Evolutionary conservation across 129 eudicot genomes (phyloP).

Genomic region (Oenanthe sinensis): DNA sequence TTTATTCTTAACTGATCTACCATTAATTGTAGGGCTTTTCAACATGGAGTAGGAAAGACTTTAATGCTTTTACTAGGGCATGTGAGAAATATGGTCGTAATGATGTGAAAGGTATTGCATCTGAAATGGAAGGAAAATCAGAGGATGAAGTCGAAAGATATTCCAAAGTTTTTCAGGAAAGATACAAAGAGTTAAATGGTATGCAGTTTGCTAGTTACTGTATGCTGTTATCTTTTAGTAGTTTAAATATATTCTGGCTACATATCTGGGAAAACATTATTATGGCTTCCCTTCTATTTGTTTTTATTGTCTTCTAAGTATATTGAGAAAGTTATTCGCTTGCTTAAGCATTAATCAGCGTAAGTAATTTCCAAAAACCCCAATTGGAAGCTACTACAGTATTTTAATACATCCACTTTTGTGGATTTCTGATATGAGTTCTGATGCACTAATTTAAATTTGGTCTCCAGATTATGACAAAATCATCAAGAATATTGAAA

Average conservation of each 20-base stretch:
- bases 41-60: slow-evolving; percentile 88
- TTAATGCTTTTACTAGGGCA: slow-evolving; percentile 80
- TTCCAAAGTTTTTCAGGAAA: slow-evolving; percentile 73
- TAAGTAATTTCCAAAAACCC: not conserved
- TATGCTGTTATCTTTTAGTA: not conserved
- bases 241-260: not conserved
- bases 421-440: not conserved
- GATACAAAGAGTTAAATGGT: slow-evolving; percentile 93
- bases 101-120: slow-evolving; percentile 70
- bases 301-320: not conserved
- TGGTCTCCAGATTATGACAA: slow-evolving; percentile 72
- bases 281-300: not conserved
- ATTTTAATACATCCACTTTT: not conserved
- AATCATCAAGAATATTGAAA: slow-evolving; percentile 81
- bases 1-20: not conserved
- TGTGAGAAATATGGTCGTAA: slow-evolving; percentile 91
- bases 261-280: not conserved
- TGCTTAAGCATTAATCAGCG: not conserved
- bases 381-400: not conserved
- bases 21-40: slow-evolving; percentile 63
- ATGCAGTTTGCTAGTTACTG: slow-evolving; percentile 10
- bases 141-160: slow-evolving; percentile 92
- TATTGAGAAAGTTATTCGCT: not conserved
- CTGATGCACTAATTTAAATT: not conserved
- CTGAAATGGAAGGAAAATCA: slow-evolving; percentile 93